Evolutionary conservation across 257 asterid genomes (phyloP), one percentile per base, ranked within the genome.

Genomic region (Forsythia viridissima): DNA sequence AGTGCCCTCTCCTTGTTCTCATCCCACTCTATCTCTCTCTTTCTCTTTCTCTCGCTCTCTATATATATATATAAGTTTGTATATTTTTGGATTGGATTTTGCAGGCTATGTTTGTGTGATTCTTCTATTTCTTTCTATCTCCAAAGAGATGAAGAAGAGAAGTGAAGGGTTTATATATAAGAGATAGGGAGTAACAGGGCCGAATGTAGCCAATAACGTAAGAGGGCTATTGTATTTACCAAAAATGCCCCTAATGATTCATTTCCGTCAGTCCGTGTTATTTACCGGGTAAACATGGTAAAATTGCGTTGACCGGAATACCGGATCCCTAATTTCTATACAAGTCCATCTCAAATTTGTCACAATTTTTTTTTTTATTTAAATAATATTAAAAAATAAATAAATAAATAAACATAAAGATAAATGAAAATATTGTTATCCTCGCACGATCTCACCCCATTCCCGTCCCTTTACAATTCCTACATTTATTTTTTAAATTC

Each of bases 231-330:
- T 80, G 24, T 10, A 11, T 39, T 71, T 86, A 76, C 87, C 94
- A 8, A 4, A 40, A 80, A 0, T 79, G 21, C 48, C 91, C 92
- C 85, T 70, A 0, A 30, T 16, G 66, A 76, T 79, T 55, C 65
- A 48, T 51, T 57, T 80, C 85, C 81, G 85, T 82, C 79, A 52
- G 66, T 81, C 9, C 5, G 5, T 42, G 1, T 51, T 51, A 69
- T 81, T 75, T 76, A 81, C 85, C 81, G 43, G 3, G 75, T 8
- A 46, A 77, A 55, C 73, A 81, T 80, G 96, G 92, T 92, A 92
- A 91, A 88, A 88, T 73, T 79, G 37, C 71, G 86, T 81, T 91
- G 93, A 92, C 97, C 89, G 83, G 89, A 89, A 87, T 88, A 92
- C 97, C 89, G 83, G 89, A 89, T 88, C 89, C 91, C 34, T 18